Percentiles rank a stretch among this genome's conserved stretches.
Conservation (phyloP, 441 rosid species). For the Kokia cookei region DNA sequence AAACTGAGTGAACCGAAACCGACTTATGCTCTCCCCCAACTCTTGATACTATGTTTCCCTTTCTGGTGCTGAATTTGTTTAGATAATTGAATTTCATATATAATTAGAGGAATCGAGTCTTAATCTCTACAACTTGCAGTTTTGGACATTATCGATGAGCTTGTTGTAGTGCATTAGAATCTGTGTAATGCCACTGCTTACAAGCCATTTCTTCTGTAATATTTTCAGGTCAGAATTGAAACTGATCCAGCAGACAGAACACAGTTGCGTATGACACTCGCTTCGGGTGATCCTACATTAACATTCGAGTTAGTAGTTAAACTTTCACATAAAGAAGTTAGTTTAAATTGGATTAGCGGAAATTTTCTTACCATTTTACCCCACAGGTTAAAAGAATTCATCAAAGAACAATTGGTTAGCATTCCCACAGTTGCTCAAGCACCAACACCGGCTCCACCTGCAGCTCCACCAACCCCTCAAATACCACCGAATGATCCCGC, state of each 20-base stretch:
- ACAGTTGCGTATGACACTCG: slow-evolving; percentile 93
- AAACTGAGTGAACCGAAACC: too few relatives aligned
- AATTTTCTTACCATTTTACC: slow-evolving; percentile 7
- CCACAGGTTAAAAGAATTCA: slow-evolving; percentile 86
- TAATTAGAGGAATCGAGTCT: background rate
- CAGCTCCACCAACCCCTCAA: slow-evolving; percentile 42
- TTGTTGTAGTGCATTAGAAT: background rate
- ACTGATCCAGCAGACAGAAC: slow-evolving; percentile 99
- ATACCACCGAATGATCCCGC: slow-evolving; percentile 65
- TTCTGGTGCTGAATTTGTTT: background rate
- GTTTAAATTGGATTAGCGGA: background rate
- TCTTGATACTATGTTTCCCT: background rate
- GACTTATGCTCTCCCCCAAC: background rate
- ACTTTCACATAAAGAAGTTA: background rate
- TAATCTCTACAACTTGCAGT: background rate
- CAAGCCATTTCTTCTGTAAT: background rate
- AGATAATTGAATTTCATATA: background rate
- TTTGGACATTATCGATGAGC: background rate
- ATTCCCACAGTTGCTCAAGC: slow-evolving; percentile 51
- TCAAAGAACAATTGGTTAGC: slow-evolving; percentile 73
- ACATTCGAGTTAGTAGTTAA: slow-evolving; percentile 71
- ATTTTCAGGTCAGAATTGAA: slow-evolving; percentile 77
- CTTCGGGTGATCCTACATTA: slow-evolving; percentile 82
- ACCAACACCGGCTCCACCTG: slow-evolving; percentile 29
- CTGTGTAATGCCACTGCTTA: background rate